phyloP scores from a whole-genome alignment of 768 basidiomycete genomes.

The Amanita rubescens region DNA sequence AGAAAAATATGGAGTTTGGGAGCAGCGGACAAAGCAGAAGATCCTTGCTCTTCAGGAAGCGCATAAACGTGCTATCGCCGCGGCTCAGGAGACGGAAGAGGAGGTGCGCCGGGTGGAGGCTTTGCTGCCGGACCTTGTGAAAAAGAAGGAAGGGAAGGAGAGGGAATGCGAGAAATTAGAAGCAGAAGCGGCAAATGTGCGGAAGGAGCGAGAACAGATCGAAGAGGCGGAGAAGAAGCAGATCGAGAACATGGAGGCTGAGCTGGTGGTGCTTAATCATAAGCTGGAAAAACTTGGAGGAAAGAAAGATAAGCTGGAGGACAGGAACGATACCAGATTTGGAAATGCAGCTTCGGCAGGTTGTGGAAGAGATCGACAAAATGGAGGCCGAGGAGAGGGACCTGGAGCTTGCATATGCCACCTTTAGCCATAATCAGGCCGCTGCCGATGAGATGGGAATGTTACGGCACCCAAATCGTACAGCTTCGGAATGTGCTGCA shows the following conservation, averaged over 20 bases:
- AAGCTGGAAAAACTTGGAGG: constrained; percentile 60
- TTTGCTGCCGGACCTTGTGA: constrained; percentile 33
- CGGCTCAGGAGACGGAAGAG: constrained; percentile 38
- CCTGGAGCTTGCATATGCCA: constrained; percentile 13
- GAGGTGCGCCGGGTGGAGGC: constrained; percentile 39
- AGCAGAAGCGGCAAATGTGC: constrained; percentile 38
- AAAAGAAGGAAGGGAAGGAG: constrained; percentile 33
- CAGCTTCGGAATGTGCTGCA: background rate
- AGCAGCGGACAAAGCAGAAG: constrained; percentile 80
- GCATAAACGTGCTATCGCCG: constrained; percentile 67
- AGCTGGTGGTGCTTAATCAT: constrained; percentile 47
- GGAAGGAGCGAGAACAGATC: constrained; percentile 35
- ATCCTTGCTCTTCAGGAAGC: constrained; percentile 85
- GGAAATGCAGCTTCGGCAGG: constrained; percentile 54
- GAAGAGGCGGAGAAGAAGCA: constrained; percentile 46
- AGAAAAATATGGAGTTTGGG: constrained; percentile 69
- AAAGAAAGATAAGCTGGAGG: constrained; percentile 65
- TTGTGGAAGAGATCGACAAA: constrained; percentile 54
- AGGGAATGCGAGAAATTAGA: constrained; percentile 35
- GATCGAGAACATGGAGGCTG: constrained; percentile 48
- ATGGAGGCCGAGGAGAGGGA: constrained; percentile 27
- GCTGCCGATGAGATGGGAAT: constrained; percentile 6
- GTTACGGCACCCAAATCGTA: background rate
- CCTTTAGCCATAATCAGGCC: constrained; percentile 4
- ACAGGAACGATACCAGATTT: constrained; percentile 51